Conservation (phyloP, 1,139 yeast species). For the Meyerozyma carpophila region DNA sequence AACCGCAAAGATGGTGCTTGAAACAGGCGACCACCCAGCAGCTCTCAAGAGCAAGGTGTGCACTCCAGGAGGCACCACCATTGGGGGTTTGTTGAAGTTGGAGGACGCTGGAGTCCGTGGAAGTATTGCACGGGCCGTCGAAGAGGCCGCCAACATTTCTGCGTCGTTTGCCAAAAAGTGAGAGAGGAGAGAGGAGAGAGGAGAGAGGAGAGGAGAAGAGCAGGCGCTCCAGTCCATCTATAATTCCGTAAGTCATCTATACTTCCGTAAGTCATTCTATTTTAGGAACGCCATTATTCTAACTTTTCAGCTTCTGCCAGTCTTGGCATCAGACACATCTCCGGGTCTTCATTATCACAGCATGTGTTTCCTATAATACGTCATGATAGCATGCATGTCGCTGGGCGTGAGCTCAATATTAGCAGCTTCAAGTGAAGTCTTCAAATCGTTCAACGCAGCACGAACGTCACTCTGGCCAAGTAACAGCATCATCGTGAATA, state of each 20-base stretch:
- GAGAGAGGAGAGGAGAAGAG: neutral
- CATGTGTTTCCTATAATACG: slow-evolving; percentile 12
- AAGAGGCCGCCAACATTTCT: slow-evolving; percentile 85
- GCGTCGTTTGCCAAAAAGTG: slow-evolving; percentile 69
- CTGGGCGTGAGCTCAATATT: slow-evolving; percentile 28
- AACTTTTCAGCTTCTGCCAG: too few relatives aligned
- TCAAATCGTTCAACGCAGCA: slow-evolving; percentile 23
- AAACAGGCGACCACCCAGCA: slow-evolving; percentile 89
- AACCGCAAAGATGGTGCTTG: slow-evolving; percentile 85
- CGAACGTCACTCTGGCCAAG: slow-evolving; percentile 36
- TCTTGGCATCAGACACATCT: too few relatives aligned
- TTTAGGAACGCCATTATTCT: too few relatives aligned
- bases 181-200: neutral
- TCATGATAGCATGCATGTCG: slow-evolving; percentile 30
- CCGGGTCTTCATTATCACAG: neutral
- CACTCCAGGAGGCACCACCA: slow-evolving; percentile 98
- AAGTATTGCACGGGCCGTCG: slow-evolving; percentile 82
- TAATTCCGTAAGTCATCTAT: too few relatives aligned
- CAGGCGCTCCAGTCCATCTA: too few relatives aligned
- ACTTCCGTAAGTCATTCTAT: too few relatives aligned
- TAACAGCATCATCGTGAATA: slow-evolving; percentile 33
- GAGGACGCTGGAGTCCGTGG: slow-evolving; percentile 89
- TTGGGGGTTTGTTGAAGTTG: slow-evolving; percentile 88
- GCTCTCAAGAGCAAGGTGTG: slow-evolving; percentile 83
- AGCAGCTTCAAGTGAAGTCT: slow-evolving; percentile 27